A percentile compares a stretch with the other conserved stretches of the same genome.
Evolutionary conservation across 2,329 filamentous ascomycete species (phyloP).

Genomic region (Fusarium albidum): DNA sequence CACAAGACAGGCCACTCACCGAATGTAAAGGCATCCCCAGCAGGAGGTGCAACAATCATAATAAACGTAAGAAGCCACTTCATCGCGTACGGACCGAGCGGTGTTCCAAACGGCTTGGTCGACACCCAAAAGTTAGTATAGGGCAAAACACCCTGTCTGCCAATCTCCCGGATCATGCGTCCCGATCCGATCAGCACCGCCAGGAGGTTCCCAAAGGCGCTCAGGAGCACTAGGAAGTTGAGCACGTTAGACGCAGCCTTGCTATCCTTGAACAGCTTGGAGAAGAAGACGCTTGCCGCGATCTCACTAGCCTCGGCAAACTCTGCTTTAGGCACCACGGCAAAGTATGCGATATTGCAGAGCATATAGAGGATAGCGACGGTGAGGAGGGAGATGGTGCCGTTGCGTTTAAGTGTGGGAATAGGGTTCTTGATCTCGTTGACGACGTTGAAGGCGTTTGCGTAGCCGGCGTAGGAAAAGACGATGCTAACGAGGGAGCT

Average conservation of each 20-base stretch:
- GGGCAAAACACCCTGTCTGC: conserved; percentile 67
- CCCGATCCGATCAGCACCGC: conserved; percentile 63
- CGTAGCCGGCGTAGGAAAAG: conserved; percentile 65
- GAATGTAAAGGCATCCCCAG: conserved; percentile 71
- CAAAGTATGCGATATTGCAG: conserved; percentile 68
- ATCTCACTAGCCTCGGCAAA: conserved; percentile 60
- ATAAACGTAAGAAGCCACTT: conserved; percentile 65
- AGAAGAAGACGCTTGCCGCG: conserved; percentile 66
- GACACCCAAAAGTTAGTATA: conserved; percentile 68
- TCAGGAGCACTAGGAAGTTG: conserved; percentile 65
- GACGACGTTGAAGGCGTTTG: conserved; percentile 69
- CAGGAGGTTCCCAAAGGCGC: conserved; percentile 66
- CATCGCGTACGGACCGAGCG: conserved; percentile 64
- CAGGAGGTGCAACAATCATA: conserved; percentile 68
- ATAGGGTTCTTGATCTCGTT: conserved; percentile 70
- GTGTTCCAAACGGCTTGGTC: conserved; percentile 69
- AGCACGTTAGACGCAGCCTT: conserved; percentile 57
- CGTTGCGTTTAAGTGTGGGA: conserved; percentile 59
- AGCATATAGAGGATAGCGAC: conserved; percentile 65
- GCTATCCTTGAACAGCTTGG: conserved; percentile 59
- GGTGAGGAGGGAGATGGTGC: conserved; percentile 56
- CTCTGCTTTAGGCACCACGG: conserved; percentile 58
- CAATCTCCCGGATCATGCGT: conserved; percentile 66
- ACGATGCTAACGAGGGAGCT: conserved; percentile 65
- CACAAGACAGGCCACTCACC: conserved; percentile 42